A percentile compares a stretch with the other conserved stretches of the same genome.
Evolutionary conservation across 2,329 filamentous ascomycete species (phyloP).

Genomic region (Myriosclerotinia curreyana): DNA sequence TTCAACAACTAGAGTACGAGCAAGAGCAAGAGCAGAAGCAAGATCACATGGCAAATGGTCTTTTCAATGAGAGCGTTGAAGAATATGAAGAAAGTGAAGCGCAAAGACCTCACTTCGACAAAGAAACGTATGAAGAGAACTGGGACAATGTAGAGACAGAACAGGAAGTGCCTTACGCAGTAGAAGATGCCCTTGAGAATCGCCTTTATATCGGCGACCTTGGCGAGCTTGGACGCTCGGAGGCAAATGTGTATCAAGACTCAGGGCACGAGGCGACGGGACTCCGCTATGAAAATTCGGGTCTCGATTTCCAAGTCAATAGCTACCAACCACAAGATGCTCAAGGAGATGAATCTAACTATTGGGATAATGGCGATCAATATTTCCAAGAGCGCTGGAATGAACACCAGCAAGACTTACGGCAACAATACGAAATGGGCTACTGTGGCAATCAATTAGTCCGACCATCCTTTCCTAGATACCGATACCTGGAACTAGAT

Average conservation of each 20-base stretch:
- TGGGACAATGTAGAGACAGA: not conserved
- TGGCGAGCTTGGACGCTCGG: not conserved
- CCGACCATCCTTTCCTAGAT: not conserved
- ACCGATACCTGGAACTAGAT: not conserved
- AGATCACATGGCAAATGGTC: not conserved
- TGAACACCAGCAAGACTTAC: not conserved
- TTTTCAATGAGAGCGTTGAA: not conserved
- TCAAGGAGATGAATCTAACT: not conserved
- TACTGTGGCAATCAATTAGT: not conserved
- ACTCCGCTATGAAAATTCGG: not conserved
- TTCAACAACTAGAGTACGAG: conserved; percentile 7
- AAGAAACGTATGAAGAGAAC: not conserved
- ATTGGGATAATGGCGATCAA: not conserved
- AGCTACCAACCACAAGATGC: not conserved
- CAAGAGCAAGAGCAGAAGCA: not conserved
- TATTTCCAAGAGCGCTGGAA: not conserved
- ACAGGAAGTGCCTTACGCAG: not conserved
- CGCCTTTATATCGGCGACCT: not conserved
- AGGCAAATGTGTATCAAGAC: not conserved
- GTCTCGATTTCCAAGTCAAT: not conserved
- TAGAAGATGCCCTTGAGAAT: conserved; percentile 1
- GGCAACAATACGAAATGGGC: not conserved
- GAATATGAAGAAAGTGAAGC: not conserved
- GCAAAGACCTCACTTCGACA: not conserved
- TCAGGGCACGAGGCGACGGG: not conserved